Evolutionary conservation across 805 yeast genomes (phyloP).

Genomic region (Kuraishia floccosa): DNA sequence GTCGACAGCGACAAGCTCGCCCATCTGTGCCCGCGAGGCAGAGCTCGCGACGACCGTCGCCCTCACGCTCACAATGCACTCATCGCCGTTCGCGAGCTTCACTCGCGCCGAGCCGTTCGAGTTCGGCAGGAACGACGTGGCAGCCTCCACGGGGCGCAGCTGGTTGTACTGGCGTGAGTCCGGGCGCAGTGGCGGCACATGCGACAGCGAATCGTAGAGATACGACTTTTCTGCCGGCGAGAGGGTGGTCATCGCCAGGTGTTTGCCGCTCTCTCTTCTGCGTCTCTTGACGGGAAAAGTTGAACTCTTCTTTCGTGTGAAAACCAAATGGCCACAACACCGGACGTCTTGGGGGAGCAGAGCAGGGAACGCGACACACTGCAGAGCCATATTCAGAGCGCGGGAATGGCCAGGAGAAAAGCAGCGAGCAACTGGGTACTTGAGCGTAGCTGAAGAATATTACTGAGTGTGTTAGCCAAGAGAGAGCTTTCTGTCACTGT

Average conservation of each 20-base stretch:
- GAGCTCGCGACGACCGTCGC: conserved; percentile 50
- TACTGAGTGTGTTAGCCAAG: no score
- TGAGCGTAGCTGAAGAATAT: no score
- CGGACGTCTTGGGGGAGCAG: no score
- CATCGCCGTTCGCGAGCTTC: conserved; percentile 81
- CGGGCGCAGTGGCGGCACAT: conserved; percentile 60
- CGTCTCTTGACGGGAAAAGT: background rate
- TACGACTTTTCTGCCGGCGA: conserved; percentile 73
- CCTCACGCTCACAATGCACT: conserved; percentile 86
- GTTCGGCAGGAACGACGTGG: conserved; percentile 68
- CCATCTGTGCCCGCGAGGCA: conserved; percentile 12
- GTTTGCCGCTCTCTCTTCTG: background rate
- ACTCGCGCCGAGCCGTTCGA: conserved; percentile 92
- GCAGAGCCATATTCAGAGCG: no score
- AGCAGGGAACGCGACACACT: no score
- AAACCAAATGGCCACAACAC: no score
- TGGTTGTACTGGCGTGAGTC: conserved; percentile 72
- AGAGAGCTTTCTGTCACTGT: no score
- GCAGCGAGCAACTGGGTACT: no score
- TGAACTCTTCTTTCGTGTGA: no score
- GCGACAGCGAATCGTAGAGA: conserved; percentile 58
- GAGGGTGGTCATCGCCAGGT: conserved; percentile 32
- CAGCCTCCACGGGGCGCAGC: conserved; percentile 80
- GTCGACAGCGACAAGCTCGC: conserved; percentile 65
- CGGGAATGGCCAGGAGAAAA: no score